Evolutionary conservation across 1,284 basidiomycete genomes (phyloP), one percentile per base, ranked within the genome.

Genomic region (Wallemia mellicola): DNA sequence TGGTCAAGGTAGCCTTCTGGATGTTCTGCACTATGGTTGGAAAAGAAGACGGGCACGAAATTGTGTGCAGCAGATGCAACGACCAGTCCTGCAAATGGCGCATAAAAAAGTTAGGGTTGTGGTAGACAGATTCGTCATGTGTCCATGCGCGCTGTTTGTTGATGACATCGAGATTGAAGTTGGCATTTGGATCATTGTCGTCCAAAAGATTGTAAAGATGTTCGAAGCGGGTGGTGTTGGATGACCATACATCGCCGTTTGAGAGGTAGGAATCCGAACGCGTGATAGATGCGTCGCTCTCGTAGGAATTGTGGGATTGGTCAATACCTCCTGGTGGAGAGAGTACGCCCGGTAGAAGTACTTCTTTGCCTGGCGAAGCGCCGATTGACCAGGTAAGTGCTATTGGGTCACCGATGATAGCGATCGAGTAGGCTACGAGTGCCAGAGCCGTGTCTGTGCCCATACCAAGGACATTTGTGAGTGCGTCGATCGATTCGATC

Each of bases 191-290:
- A 9, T 38, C 15, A n/a, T 61, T 25, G 0, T 32, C 30, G 30
- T 32, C 30, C n/a, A 59, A 54, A 2, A 61, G 60, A 19, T 59
- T 26, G 30, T 67, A 63, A 2, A 65, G 63, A 11, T 48, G 54
- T 55, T 63, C 60, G 58, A 65, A 62, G 26, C 59, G 25, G 0
- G 60, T 27, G 1, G 63, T 24, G 38, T 68, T 63, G 24, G 65
- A 64, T 0, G 54, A 26, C 58, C 61, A 65, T 32, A 64, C 62
- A 2, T 66, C 66, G 15, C 61, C 63, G 32, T 65, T 27, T 19
- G 17, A 11, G 24, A 60, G 58, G 58, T n/a, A 60, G 3, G 60
- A 58, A 48, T 60, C 60, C 2, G 57, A 57, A 3, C 60, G 60
- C 1, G 57, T 59, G 26, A 60, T 54, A 19, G 33, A 55, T 1